Conservation (phyloP, 192 early-diverging fungal genomes). For the Phlyctochytrium planicorne region DNA sequence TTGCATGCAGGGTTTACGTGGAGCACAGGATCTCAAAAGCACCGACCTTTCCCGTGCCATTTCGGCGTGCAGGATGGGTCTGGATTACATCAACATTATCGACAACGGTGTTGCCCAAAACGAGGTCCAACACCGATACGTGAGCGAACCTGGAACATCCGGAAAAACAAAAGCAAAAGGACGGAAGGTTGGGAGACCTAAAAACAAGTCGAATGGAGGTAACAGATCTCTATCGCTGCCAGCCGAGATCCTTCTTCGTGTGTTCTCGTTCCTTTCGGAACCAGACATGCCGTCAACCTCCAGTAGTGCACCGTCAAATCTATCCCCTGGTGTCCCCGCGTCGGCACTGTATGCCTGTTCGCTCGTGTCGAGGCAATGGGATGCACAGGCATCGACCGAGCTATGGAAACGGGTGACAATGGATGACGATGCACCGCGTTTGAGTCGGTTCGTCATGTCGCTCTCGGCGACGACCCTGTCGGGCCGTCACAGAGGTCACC, state of each 20-base stretch:
- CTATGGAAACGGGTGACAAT: slow-evolving; percentile 9
- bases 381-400: not conserved
- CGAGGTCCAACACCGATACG: not conserved
- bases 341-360: slow-evolving; percentile 6
- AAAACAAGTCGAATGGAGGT: not conserved
- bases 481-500: not conserved
- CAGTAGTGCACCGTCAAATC: not conserved
- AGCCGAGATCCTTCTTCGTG: slow-evolving; percentile 5
- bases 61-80: not conserved
- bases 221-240: not conserved
- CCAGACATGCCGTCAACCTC: not conserved
- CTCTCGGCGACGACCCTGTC: not conserved
- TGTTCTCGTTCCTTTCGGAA: slow-evolving; percentile 8
- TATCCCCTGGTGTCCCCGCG: not conserved
- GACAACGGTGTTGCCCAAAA: not conserved
- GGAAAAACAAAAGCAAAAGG: not conserved
- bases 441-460: not conserved
- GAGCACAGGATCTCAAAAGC: not conserved
- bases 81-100: slow-evolving; percentile 3
- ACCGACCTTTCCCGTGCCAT: not conserved
- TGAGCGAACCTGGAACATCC: not conserved
- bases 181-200: not conserved
- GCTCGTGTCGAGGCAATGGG: slow-evolving; percentile 1
- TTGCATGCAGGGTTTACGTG: not conserved
- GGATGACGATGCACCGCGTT: slow-evolving; percentile 2